Percentiles rank a stretch among this genome's conserved stretches.
Evolutionary conservation across 192 early-diverging fungal genomes (phyloP).

Genomic region (Dispira simplex): DNA sequence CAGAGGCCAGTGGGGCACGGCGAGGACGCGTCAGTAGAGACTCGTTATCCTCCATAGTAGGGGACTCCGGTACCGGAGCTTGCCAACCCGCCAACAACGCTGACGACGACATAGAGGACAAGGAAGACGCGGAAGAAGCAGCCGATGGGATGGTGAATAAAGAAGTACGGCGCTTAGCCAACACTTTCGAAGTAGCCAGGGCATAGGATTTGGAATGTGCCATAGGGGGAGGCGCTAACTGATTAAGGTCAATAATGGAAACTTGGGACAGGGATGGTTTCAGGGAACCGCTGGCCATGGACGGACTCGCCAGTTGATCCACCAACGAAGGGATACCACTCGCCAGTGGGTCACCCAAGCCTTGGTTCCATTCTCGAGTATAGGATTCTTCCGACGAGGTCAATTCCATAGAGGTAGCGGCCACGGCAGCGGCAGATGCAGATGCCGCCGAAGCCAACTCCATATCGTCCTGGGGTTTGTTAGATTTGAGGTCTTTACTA

Average conservation of each 20-base stretch:
- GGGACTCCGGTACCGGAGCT: too few species aligned
- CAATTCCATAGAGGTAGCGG: not conserved
- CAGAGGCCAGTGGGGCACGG: too few species aligned
- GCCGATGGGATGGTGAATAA: constrained; percentile 10
- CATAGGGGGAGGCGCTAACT: not conserved
- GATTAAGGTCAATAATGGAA: not conserved
- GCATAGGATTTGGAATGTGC: not conserved
- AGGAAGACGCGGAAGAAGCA: constrained; percentile 1
- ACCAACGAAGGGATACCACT: too few species aligned
- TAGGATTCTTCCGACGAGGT: not conserved
- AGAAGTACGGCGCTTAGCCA: constrained; percentile 3
- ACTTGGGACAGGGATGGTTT: not conserved
- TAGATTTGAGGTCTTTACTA: not conserved
- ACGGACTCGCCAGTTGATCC: not conserved
- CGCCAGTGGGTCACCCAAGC: not conserved
- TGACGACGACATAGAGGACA: constrained; percentile 8
- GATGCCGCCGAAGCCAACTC: constrained; percentile 8
- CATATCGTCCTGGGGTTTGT: not conserved
- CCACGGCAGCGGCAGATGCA: constrained; percentile 8
- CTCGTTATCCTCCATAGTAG: too few species aligned
- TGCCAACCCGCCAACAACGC: not conserved
- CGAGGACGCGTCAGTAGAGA: too few species aligned
- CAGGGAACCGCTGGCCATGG: not conserved
- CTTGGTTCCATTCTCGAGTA: not conserved
- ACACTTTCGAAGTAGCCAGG: not conserved